Base-by-base conservation (phyloP, 768 basidiomycete genomes). In the Calocybe indica region DNA sequence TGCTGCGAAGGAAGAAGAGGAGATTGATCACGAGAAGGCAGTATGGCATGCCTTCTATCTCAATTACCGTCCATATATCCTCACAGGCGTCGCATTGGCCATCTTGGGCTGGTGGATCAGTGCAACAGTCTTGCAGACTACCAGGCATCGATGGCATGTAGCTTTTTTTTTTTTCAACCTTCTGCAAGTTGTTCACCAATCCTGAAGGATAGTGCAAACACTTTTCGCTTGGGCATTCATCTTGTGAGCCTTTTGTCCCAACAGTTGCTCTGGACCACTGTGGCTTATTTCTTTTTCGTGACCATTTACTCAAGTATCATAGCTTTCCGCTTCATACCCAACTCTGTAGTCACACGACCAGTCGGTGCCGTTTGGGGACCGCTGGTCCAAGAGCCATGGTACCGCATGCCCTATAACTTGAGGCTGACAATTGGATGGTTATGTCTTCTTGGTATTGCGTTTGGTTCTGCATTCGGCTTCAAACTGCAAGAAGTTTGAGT, bases 61-160 rank as follows among this genome's bases (percentile, higher is more conserved):
- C 33, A 67, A 60, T 47, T 54, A 64, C 46, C 69, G 74, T 9
- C 70, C 73, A n/a, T 66, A 67, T 55, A 59, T 81, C 40, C 67
- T 90, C 33, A 63, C 62, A 40, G 78, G 55, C 11, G 52, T 83
- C 1, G 84, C 82, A 7, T 56, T 71, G 9, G 60, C 83, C 43
- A 88, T 92, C 53, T 68, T 91, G 37, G 89, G 78, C 37, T 92
- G 89, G 89, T 92, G 89, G 89, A 82, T 92, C 33, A 84, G 83
- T 50, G 67, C 89, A 7, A 89, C 79, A 0, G 61, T 89, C 9
- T 65, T 92, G 42, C 55, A 69, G 46, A 80, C 73, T 5, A 91
- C 90, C 3, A 79, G 89, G 44, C 82, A 79, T 63, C 74, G 87
- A 69, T 92, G 89, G 87, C 79, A 66, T 51, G 70, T 59, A 38